Evolutionary conservation across 176 grass and related monocot species (phyloP).

Genomic region (Canna indica): DNA sequence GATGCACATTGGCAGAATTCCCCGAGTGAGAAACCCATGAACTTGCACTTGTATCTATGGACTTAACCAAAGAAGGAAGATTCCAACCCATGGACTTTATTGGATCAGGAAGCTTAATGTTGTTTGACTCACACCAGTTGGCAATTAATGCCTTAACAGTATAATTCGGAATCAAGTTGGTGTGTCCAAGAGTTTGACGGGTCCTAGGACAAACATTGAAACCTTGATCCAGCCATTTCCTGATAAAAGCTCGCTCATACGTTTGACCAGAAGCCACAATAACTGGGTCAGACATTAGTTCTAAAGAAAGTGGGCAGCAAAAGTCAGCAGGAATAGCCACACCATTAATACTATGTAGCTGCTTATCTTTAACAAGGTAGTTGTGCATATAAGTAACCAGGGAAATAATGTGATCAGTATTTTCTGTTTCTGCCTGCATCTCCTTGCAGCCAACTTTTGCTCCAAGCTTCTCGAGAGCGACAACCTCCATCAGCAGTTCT

Average conservation of each 20-base stretch:
- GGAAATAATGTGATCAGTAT: slow-evolving; percentile 49
- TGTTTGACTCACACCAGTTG: slow-evolving; percentile 96
- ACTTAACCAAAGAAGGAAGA: slow-evolving; percentile 42
- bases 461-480: slow-evolving; percentile 82
- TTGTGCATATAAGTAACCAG: slow-evolving; percentile 75
- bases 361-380: slow-evolving; percentile 43
- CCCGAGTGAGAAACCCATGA: slow-evolving; percentile 34
- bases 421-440: slow-evolving; percentile 41
- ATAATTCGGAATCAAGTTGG: slow-evolving; percentile 98
- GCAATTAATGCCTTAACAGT: slow-evolving; percentile 98
- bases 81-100: slow-evolving; percentile 67
- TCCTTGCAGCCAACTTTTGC: slow-evolving; percentile 37
- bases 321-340: slow-evolving; percentile 92
- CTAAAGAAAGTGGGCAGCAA: slow-evolving; percentile 84
- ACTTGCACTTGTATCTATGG: slow-evolving; percentile 33
- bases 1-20: slow-evolving; percentile 23
- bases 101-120: slow-evolving; percentile 91
- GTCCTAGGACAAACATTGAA: slow-evolving; percentile 94
- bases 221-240: slow-evolving; percentile 88
- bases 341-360: slow-evolving; percentile 72
- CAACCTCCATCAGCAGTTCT: slow-evolving; percentile 79
- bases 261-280: slow-evolving; percentile 98
- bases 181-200: slow-evolving; percentile 72
- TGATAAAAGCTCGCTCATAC: slow-evolving; percentile 88
- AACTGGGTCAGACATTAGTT: slow-evolving; percentile 96